phyloP scores from a whole-genome alignment of 352 stramenopile genomes.

The Heterotrichella gracilis region DNA sequence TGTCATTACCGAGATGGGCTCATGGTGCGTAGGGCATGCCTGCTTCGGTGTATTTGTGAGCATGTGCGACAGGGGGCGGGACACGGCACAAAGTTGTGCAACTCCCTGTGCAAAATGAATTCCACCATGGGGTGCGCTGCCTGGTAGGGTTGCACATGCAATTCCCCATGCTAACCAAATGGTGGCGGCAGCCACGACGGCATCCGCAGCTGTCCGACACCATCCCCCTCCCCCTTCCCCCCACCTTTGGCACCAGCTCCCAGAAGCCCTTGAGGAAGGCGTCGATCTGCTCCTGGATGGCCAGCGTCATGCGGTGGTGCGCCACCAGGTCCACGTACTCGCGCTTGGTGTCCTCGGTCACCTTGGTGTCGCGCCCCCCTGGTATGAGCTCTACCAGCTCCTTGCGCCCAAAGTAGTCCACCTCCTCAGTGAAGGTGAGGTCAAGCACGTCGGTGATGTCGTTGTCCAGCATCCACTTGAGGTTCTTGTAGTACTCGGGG shows the following conservation, averaged over 20 bases:
- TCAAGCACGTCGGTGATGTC: slow-evolving; percentile 36
- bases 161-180: too few relatives aligned
- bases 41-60: too few relatives aligned
- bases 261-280: slow-evolving; percentile 53
- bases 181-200: too few relatives aligned
- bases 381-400: slow-evolving; percentile 41
- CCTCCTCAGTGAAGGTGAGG: slow-evolving; percentile 55
- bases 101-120: too few relatives aligned
- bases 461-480: slow-evolving; percentile 48
- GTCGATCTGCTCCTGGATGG: slow-evolving; percentile 66
- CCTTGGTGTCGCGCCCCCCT: slow-evolving; percentile 37
- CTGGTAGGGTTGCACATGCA: too few relatives aligned
- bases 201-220: too few relatives aligned
- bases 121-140: too few relatives aligned
- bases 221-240: too few relatives aligned
- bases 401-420: slow-evolving; percentile 42
- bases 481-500: slow-evolving; percentile 63
- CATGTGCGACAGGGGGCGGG: too few relatives aligned
- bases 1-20: too few relatives aligned
- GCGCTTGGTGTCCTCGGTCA: slow-evolving; percentile 64
- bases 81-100: too few relatives aligned
- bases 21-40: too few relatives aligned
- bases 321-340: slow-evolving; percentile 66
- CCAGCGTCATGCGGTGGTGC: slow-evolving; percentile 91
- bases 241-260: slow-evolving; percentile 48